A percentile compares a stretch with the other conserved stretches of the same genome.
Conservation (phyloP, 345 rosid genomes). For the Salix exigua region DNA sequence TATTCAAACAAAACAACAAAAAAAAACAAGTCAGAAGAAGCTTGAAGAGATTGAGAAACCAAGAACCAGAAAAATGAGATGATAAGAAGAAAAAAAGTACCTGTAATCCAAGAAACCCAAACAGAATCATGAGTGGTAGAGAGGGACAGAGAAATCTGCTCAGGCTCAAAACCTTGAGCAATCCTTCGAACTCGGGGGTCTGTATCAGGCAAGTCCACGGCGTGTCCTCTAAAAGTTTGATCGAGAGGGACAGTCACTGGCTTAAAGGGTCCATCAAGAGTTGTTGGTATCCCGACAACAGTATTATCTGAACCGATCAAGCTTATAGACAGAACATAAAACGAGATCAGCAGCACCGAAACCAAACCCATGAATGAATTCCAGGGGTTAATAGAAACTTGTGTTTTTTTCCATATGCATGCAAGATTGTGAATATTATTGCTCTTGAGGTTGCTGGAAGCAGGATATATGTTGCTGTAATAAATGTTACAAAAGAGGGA, state of each 20-base stretch:
- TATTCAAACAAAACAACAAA: not conserved
- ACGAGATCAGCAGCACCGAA: not conserved
- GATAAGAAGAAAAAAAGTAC: constrained; percentile 15
- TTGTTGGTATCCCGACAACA: constrained; percentile 29
- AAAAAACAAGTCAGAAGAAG: too few species aligned
- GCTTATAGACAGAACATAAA: not conserved
- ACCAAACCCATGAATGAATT: constrained; percentile 1
- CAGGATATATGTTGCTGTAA: too few species aligned
- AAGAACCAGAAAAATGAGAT: not conserved
- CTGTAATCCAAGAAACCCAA: constrained; percentile 94
- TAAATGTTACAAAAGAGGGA: not conserved
- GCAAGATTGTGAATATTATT: not conserved
- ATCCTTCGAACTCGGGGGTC: constrained; percentile 52
- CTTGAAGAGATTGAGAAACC: not conserved
- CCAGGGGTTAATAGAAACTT: not conserved
- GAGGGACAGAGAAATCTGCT: constrained; percentile 76
- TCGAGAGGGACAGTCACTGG: constrained; percentile 66
- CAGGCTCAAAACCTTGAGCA: constrained; percentile 47
- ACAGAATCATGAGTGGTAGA: constrained; percentile 56
- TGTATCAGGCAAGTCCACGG: constrained; percentile 70
- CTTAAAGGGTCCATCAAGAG: constrained; percentile 73
- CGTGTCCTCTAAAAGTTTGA: constrained; percentile 50
- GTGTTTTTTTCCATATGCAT: not conserved
- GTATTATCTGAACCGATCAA: not conserved
- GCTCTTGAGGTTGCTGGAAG: too few species aligned